Percentiles rank a stretch among this genome's conserved stretches.
Conservation (phyloP, 352 stramenopile species). For the Elongisporangium prolatum region DNA sequence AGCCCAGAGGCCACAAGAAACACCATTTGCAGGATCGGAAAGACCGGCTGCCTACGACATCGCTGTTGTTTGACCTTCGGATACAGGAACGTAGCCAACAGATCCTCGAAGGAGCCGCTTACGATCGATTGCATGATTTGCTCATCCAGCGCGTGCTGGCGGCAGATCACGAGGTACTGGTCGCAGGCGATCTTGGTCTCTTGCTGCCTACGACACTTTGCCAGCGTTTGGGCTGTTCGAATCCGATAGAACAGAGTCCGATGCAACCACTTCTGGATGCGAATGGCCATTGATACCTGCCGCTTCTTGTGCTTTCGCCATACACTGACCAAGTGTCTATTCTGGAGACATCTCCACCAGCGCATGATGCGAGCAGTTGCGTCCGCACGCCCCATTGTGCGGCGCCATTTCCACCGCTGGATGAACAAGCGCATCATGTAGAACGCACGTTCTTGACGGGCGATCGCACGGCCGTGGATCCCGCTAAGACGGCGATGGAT, state of each 20-base stretch:
- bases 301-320: conserved; percentile 28
- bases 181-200: not conserved
- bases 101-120: conserved; percentile 4
- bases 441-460: conserved; percentile 19
- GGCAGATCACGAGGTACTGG: not conserved
- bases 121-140: not conserved
- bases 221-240: not conserved
- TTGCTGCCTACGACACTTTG: not conserved
- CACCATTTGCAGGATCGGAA: conserved; percentile 38
- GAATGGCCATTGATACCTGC: conserved; percentile 5
- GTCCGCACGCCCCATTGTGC: conserved; percentile 8
- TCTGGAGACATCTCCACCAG: conserved; percentile 35
- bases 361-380: conserved; percentile 25
- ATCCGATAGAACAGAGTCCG: not conserved
- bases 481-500: conserved; percentile 37
- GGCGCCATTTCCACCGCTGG: conserved; percentile 31
- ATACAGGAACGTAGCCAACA: conserved; percentile 4
- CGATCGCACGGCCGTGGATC: conserved; percentile 13
- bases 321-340: conserved; percentile 22
- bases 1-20: conserved; percentile 39
- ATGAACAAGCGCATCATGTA: conserved; percentile 21
- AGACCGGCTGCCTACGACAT: conserved; percentile 6
- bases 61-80: not conserved
- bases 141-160: not conserved
- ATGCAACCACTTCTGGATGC: not conserved